Evolutionary conservation across 371 early-diverging fungal species (phyloP), one percentile per base, ranked within the genome.

Genomic region (Lichtheimia hyalospora): DNA sequence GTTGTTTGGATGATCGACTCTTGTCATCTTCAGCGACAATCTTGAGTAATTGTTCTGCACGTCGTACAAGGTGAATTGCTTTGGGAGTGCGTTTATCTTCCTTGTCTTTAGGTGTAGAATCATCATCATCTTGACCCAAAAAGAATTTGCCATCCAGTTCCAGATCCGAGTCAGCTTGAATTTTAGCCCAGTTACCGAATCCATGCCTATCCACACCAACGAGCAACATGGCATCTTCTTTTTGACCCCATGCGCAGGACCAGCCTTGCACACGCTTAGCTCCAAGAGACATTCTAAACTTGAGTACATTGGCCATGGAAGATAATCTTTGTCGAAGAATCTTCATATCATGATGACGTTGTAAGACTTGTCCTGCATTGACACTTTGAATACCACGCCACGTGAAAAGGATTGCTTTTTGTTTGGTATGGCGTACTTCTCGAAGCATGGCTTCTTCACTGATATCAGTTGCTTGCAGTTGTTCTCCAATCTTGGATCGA

Each of bases 161-260:
- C 7, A 99, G 72, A 0, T 79, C 70, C 0, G 73, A 28, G 62
- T 99, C 98, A 3, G 86, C 85, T 51, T 91, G 89, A 16, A 99
- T 96, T 56, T 81, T 71, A 52, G 81, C 73, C 98, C 97, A 97
- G 61, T 87, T 89, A 10, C 98, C 97, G 74, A 95, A 96, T 7
- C 99, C 99, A 69, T 98, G 90, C 44, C 83, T 79, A 74, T 92
- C 90, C 18, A 97, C 89, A 57, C 99, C 99, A 16, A 95, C 90
- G 14, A 99, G 81, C 49, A 99, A 77, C 91, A 93, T 90, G n/a
- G 97, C 87, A 72, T 99, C 99, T 70, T 99, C 99, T 54, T 88
- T 88, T 54, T 85, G 88, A 13, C 89, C 88, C 99, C 99, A 99
- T 34, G 79, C 57, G 53, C 87, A 87, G 51, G 85, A 79, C 98